A percentile compares a stretch with the other conserved stretches of the same genome.
These are phyloP conservation scores for Suillus lakei DNA, from an alignment of 768 basidiomycete species.

Conservation along the genomic window DNA sequence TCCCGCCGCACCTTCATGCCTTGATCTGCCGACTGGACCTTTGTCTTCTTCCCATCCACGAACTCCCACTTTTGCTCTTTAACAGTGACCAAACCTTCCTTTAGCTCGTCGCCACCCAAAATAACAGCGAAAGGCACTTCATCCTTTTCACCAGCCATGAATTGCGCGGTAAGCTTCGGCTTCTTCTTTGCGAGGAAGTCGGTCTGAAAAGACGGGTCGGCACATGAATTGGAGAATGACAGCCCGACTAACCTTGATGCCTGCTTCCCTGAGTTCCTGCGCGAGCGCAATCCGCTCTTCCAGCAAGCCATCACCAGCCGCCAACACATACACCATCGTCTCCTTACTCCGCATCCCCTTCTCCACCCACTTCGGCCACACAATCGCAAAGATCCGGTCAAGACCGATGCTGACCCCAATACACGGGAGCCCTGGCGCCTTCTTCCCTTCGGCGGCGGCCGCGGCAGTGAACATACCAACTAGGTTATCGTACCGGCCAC, in stretches of 20 bases:
- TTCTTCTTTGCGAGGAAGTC: slow-evolving; percentile 94
- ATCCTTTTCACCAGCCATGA: slow-evolving; percentile 88
- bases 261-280: slow-evolving; percentile 79
- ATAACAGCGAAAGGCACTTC: slow-evolving; percentile 94
- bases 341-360: slow-evolving; percentile 83
- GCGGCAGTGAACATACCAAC: slow-evolving; percentile 91
- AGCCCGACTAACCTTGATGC: slow-evolving; percentile 72
- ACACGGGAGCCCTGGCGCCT: slow-evolving; percentile 74
- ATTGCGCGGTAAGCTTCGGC: slow-evolving; percentile 87
- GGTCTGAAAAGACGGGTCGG: slow-evolving; percentile 50
- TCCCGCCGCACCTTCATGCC: slow-evolving; percentile 67
- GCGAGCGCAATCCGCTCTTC: slow-evolving; percentile 84
- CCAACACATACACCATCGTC: slow-evolving; percentile 94
- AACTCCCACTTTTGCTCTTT: slow-evolving; percentile 91
- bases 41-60: slow-evolving; percentile 70
- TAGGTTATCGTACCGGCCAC: slow-evolving; percentile 94
- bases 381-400: slow-evolving; percentile 89
- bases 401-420: slow-evolving; percentile 92
- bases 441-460: slow-evolving; percentile 77
- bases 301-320: slow-evolving; percentile 86
- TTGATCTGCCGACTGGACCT: slow-evolving; percentile 62
- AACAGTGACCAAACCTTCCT: slow-evolving; percentile 82
- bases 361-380: slow-evolving; percentile 88
- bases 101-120: slow-evolving; percentile 86
- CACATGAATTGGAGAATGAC: neutral